Evolutionary conservation across 2,329 filamentous ascomycete genomes (phyloP).

Genomic region (Pseudocercospora ulei): DNA sequence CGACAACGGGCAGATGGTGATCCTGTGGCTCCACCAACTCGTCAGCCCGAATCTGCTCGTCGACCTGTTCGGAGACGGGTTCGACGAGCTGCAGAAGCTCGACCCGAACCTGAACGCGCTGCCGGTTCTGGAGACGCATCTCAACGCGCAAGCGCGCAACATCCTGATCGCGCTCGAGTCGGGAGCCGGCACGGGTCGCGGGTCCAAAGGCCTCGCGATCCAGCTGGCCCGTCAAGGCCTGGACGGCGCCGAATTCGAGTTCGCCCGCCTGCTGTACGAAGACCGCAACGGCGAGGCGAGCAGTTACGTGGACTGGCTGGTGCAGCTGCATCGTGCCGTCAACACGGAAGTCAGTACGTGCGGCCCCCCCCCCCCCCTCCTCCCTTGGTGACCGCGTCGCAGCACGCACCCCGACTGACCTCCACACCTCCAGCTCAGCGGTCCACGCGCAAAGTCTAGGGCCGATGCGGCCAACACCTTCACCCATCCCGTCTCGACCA

Average conservation of each 20-base stretch:
- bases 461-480: too few species aligned
- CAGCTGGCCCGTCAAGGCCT: slow-evolving; percentile 87
- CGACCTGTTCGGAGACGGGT: slow-evolving; percentile 77
- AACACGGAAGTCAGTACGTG: slow-evolving; percentile 62
- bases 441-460: too few species aligned
- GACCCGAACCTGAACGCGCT: slow-evolving; percentile 72
- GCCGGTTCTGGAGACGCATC: slow-evolving; percentile 77
- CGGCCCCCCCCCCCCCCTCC: too few species aligned
- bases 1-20: slow-evolving; percentile 84
- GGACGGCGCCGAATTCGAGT: slow-evolving; percentile 93
- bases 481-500: too few species aligned
- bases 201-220: slow-evolving; percentile 66
- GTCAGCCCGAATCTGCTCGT: slow-evolving; percentile 84
- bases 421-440: too few species aligned
- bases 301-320: slow-evolving; percentile 97
- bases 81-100: slow-evolving; percentile 60
- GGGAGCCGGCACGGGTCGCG: slow-evolving; percentile 38
- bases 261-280: slow-evolving; percentile 80
- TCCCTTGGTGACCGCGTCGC: too few species aligned
- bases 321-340: slow-evolving; percentile 85
- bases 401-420: too few species aligned
- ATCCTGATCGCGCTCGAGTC: slow-evolving; percentile 81
- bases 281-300: slow-evolving; percentile 96
- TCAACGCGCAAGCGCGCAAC: slow-evolving; percentile 92
- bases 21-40: slow-evolving; percentile 86